Percentiles rank a stretch among this genome's conserved stretches.
These are phyloP conservation scores for Sphagnum tenellum DNA, from an alignment of 225 moss, liverwort and hornwort genomes.

Conservation along the genomic window DNA sequence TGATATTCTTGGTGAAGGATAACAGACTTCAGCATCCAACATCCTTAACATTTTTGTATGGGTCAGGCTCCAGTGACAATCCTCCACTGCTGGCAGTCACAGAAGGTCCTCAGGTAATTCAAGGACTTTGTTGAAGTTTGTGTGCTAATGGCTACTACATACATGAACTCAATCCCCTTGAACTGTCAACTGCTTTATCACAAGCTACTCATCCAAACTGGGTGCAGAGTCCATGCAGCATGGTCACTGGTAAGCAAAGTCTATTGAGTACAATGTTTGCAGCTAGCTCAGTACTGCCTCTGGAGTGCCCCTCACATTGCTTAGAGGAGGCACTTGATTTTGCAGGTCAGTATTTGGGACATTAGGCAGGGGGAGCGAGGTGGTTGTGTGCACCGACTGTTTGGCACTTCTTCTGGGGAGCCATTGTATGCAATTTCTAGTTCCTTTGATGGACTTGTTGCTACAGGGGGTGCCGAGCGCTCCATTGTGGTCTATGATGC, in stretches of 20 bases:
- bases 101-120: constrained; percentile 60
- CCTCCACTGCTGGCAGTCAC: constrained; percentile 53
- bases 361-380: constrained; percentile 68
- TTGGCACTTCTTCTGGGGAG: constrained; percentile 68
- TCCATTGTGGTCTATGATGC: constrained; percentile 67
- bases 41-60: constrained; percentile 53
- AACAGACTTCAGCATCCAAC: constrained; percentile 78
- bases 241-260: too few relatives aligned
- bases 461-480: constrained; percentile 67
- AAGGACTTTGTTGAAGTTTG: not conserved
- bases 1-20: constrained; percentile 9
- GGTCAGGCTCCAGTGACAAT: constrained; percentile 37
- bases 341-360: constrained; percentile 84
- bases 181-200: too few relatives aligned
- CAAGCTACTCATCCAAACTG: too few relatives aligned
- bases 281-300: too few relatives aligned
- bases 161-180: too few relatives aligned
- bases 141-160: too few relatives aligned
- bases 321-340: constrained; percentile 1
- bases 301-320: not conserved
- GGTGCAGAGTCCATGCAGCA: too few relatives aligned
- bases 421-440: constrained; percentile 54
- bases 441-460: constrained; percentile 59
- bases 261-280: too few relatives aligned
- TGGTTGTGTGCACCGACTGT: constrained; percentile 68